Percentiles rank a stretch among this genome's conserved stretches.
phyloP scores from a whole-genome alignment of 371 early-diverging fungal genomes.

The Apophysomyces variabilis region DNA sequence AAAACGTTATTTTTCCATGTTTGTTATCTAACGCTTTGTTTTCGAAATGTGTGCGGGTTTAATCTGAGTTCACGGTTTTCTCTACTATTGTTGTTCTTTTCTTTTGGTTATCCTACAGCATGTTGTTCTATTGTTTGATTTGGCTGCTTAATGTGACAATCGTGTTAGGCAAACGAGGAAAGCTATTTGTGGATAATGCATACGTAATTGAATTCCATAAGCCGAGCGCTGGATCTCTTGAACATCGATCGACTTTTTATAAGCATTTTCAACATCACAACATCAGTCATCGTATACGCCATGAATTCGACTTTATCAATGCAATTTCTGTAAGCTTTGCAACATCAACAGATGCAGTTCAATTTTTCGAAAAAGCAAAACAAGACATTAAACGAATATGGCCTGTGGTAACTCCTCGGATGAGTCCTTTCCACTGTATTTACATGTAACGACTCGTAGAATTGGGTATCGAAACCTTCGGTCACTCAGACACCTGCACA shows the following conservation, averaged over 20 bases:
- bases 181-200: constrained; percentile 27
- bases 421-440: background rate
- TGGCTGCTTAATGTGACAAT: background rate
- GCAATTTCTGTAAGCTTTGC: constrained; percentile 45
- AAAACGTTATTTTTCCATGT: constrained; percentile 1
- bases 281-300: constrained; percentile 38
- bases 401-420: constrained; percentile 41
- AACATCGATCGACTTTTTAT: constrained; percentile 24
- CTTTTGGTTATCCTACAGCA: background rate
- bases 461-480: constrained; percentile 14
- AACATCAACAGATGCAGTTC: constrained; percentile 23
- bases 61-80: background rate
- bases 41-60: background rate
- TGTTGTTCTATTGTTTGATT: background rate
- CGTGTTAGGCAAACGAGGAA: background rate
- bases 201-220: constrained; percentile 41
- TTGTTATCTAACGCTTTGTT: background rate
- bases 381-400: constrained; percentile 37
- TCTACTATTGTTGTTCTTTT: constrained; percentile 4
- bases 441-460: background rate
- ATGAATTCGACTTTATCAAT: constrained; percentile 43
- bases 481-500: background rate
- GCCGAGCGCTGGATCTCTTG: constrained; percentile 18
- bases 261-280: constrained; percentile 28
- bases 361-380: constrained; percentile 32